Evolutionary conservation across 176 grass and related monocot species (phyloP), one percentile per base, ranked within the genome.

Genomic region (Echinochloa phyllopogon): DNA sequence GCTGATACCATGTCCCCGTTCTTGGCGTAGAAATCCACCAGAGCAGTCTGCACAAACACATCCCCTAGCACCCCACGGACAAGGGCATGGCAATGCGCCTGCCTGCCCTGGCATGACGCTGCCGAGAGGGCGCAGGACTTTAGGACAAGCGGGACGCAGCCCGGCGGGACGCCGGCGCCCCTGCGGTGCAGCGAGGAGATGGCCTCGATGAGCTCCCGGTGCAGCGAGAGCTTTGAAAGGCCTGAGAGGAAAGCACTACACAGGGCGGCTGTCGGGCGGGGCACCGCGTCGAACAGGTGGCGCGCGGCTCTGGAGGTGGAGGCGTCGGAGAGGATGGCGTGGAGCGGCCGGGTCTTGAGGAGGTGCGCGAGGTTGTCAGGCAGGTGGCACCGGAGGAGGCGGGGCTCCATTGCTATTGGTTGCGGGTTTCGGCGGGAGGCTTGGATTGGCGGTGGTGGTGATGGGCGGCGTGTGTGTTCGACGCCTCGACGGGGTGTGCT

Each of bases 21-120:
- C 79, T 97, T 97, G n/a, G 90, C 88, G 20, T 97, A 97, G 84
- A 97, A 94, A 91, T 97, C 90, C 47, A 97, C 89, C 48, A 94
- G 44, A 50, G 95, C 86, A 33, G 92, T 92, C 62, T 79, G 88
- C 47, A 93, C 78, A 40, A 94, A 97, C 6, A 83, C 69, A 60
- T 89, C 85, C 1, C 72, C 58, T 27, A 86, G 79, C 15, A 91
- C 43, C 0, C 92, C 95, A 27, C 74, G 84, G 75, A 91, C 81
- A 83, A 97, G 74, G 37, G 84, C 84, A 57, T 92, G 82, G 48
- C 79, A 81, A 74, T 97, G 95, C 60, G 90, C 71, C 84, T 92
- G 90, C 60, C 42, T 92, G 51, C 95, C 92, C 44, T 89, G 86
- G 38, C 29, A 69, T n/a, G 62, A 13, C 25, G 84, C 79, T 1